Percentiles rank a stretch among this genome's conserved stretches.
Evolutionary conservation across 163 green algal species (phyloP).

Genomic region (Smithsoniella earleae): DNA sequence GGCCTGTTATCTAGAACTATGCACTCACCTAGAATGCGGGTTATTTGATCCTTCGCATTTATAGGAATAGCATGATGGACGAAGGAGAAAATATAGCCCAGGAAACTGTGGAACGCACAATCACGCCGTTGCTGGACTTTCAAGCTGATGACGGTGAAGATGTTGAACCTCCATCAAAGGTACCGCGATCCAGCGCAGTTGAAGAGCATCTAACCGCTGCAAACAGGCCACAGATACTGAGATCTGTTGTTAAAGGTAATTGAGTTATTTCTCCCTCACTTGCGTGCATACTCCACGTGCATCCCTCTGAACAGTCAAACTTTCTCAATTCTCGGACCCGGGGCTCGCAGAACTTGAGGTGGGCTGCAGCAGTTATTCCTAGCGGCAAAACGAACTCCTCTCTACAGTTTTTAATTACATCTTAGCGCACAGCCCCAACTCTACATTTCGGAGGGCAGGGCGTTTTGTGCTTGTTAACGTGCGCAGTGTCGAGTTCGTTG

Average conservation of each 20-base stretch:
- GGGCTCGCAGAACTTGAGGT: background rate
- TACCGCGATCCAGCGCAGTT: too few species aligned
- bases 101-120: too few species aligned
- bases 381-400: background rate
- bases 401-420: background rate
- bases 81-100: too few species aligned
- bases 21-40: too few species aligned
- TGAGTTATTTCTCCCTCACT: background rate
- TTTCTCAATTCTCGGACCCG: background rate
- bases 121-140: too few species aligned
- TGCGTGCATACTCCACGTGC: background rate
- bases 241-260: constrained; percentile 31
- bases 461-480: background rate
- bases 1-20: too few species aligned
- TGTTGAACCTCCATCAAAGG: too few species aligned
- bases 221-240: background rate
- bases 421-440: too few species aligned
- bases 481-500: background rate
- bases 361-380: background rate
- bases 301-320: background rate
- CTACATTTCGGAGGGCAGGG: too few species aligned
- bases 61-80: too few species aligned
- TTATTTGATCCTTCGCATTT: too few species aligned
- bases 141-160: too few species aligned
- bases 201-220: background rate